phyloP scores from a whole-genome alignment of 805 yeast genomes.

The Lipomyces orientalis region DNA sequence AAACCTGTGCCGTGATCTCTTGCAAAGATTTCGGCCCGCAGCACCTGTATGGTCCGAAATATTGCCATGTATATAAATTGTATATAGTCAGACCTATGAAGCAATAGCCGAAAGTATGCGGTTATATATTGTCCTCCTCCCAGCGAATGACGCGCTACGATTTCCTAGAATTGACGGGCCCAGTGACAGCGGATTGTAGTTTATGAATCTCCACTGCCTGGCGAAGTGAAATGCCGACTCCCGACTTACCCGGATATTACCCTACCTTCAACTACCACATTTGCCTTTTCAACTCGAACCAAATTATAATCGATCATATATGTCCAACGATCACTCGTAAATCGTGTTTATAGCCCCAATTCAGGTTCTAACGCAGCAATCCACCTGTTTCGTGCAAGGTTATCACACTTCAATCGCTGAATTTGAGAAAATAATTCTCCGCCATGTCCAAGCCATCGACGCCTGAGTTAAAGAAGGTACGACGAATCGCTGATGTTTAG shows the following conservation, averaged over 20 bases:
- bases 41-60: not conserved
- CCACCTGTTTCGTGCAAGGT: not conserved
- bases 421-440: not conserved
- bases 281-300: no score
- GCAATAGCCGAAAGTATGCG: not conserved
- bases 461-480: slow-evolving; percentile 39
- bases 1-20: not conserved
- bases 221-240: no score
- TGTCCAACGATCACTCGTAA: not conserved
- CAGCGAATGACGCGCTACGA: not conserved
- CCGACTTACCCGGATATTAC: not conserved
- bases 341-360: not conserved
- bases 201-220: no score
- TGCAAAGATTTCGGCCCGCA: not conserved
- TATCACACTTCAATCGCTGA: not conserved
- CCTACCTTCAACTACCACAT: not conserved
- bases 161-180: no score
- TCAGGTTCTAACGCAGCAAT: not conserved
- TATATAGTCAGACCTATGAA: not conserved
- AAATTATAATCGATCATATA: no score
- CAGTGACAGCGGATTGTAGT: no score
- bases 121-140: not conserved
- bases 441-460: slow-evolving; percentile 38
- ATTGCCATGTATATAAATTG: not conserved
- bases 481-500: not conserved